Evolutionary conservation across 345 rosid genomes (phyloP).

Genomic region (Murraya paniculata): DNA sequence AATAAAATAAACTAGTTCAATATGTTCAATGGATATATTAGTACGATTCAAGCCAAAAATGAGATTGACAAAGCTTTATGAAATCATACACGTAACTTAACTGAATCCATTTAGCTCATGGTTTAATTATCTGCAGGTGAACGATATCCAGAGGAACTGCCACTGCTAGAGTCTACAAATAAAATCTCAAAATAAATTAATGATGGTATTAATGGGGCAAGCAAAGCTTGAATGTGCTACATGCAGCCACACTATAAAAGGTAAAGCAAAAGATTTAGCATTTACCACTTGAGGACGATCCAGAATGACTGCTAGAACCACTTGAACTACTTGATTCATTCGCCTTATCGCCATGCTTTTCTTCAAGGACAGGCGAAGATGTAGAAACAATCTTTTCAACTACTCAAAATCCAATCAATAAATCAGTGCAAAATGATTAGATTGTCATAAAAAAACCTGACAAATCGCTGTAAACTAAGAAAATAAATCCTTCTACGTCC

Average conservation of each 20-base stretch:
- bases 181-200: constrained; percentile 1
- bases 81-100: constrained; percentile 23
- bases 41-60: neutral
- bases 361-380: constrained; percentile 27
- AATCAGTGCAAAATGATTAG: constrained; percentile 1
- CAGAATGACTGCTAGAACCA: constrained; percentile 43
- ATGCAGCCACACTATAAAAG: neutral
- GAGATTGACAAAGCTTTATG: neutral
- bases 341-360: constrained; percentile 27
- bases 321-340: constrained; percentile 46
- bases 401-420: constrained; percentile 15
- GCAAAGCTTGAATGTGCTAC: neutral
- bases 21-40: neutral
- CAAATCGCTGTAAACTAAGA: neutral
- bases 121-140: constrained; percentile 25
- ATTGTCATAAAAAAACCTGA: neutral
- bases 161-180: constrained; percentile 43
- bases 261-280: neutral
- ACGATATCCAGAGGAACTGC: constrained; percentile 36
- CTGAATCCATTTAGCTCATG: constrained; percentile 17
- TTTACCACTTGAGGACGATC: constrained; percentile 55
- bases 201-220: neutral
- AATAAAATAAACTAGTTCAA: neutral
- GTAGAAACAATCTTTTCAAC: constrained; percentile 22
- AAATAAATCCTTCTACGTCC: neutral